Evolutionary conservation across 2,329 filamentous ascomycete species (phyloP).

Genomic region (Mycosphaerella sp.): DNA sequence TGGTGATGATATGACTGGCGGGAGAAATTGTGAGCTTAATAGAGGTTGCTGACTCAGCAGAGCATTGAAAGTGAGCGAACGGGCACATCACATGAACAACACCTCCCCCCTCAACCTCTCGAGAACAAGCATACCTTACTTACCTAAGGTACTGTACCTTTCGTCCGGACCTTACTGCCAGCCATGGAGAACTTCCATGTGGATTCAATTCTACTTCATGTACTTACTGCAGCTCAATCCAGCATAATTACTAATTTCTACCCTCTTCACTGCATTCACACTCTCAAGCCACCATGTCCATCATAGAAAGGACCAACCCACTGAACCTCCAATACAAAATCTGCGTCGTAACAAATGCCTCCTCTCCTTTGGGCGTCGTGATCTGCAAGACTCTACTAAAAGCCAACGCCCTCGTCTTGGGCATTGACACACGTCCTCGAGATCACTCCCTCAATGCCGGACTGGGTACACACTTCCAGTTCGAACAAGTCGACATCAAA

Average conservation of each 20-base stretch:
- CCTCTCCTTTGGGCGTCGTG: constrained; percentile 16
- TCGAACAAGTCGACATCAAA: constrained; percentile 11
- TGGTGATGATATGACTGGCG: not conserved
- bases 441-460: constrained; percentile 19
- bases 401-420: constrained; percentile 22
- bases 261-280: not conserved
- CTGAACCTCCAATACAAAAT: constrained; percentile 21
- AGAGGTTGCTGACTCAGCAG: too few species aligned
- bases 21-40: too few species aligned
- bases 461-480: constrained; percentile 23
- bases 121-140: not conserved
- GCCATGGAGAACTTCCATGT: not conserved
- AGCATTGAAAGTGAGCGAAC: too few species aligned
- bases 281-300: constrained; percentile 15
- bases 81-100: not conserved
- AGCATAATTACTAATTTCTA: not conserved
- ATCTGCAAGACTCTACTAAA: constrained; percentile 24
- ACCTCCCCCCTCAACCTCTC: not conserved
- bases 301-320: constrained; percentile 17
- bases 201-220: not conserved
- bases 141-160: not conserved
- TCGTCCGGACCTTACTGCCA: not conserved
- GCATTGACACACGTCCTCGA: constrained; percentile 16
- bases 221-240: not conserved
- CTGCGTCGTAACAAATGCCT: constrained; percentile 21